Base-by-base conservation (phyloP, 805 yeast species). In the Tetrapisispora nanseiensis region DNA sequence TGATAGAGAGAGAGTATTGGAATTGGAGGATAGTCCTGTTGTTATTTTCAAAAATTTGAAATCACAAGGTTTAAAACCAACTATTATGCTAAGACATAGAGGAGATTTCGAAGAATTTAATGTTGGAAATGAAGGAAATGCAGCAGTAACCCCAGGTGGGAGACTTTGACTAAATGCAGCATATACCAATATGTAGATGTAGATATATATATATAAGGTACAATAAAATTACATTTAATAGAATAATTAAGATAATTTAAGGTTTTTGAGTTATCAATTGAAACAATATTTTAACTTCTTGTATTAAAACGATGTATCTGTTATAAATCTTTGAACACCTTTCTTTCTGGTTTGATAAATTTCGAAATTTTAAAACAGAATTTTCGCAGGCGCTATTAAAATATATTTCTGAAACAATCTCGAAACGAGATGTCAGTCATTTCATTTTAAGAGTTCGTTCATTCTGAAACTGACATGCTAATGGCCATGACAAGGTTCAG, bases 1-100 rank as follows among this genome's bases (percentile, higher is more conserved):
- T 20, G 95, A 87, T 58, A 82, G 82, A 54, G 97, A 90, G 56
- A 68, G 96, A 23, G 76, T 87, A 9, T 63, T 92, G 37, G 85
- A 82, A 30, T 68, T 84, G 48, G 85, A 86, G 22, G 98, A 90
- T 56, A 83, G 78, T 59, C 98, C 98, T 0, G 94, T 90, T 7
- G 68, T 75, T 29, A 79, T 87, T 9, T 86, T 86, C 58, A 83
- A 86, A 59, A 95, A 83, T 54, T 68, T 90, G 21, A 86, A 79
- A 56, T 95, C 84, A 46, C 73, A 78, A 44, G 96, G 96, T 1
- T 72, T 81, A 50, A 85, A 82, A 56, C 97, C 97, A 0, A 84
- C 92, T 1, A 86, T 89, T 46, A 89, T 89, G 96, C 70, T 89
- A 34, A 68, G 97, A 51, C 92, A 86, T 51, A 72, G 82, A 39